phyloP scores from a whole-genome alignment of 306 rosid species.

The Lupinus albus region DNA sequence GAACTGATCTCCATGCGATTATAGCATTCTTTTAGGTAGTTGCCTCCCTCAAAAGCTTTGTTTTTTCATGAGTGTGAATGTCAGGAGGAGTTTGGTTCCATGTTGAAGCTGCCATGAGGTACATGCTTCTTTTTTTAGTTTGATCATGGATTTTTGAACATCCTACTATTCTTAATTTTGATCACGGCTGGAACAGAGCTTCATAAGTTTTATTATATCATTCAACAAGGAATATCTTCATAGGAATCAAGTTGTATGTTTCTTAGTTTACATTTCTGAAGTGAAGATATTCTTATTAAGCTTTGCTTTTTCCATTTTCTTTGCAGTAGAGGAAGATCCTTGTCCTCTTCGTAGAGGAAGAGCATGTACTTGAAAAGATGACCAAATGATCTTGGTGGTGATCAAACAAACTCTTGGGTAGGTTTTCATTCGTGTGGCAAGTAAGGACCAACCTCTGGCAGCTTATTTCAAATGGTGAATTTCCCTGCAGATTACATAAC shows the following conservation, averaged over 20 bases:
- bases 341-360: constrained; percentile 16
- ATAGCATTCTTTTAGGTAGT: constrained; percentile 47
- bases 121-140: constrained; percentile 24
- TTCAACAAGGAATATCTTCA: not conserved
- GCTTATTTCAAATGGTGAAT: constrained; percentile 10
- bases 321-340: constrained; percentile 24
- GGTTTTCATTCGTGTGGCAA: constrained; percentile 1
- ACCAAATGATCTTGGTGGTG: constrained; percentile 7
- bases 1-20: constrained; percentile 67
- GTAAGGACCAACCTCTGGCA: constrained; percentile 32
- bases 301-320: constrained; percentile 27
- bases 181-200: not conserved
- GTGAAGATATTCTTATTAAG: not conserved
- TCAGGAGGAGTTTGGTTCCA: constrained; percentile 23
- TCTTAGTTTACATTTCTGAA: not conserved
- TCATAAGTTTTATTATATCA: not conserved
- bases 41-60: not conserved
- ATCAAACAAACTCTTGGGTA: constrained; percentile 8
- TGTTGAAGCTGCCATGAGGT: constrained; percentile 40
- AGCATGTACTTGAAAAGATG: constrained; percentile 29
- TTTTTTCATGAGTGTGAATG: constrained; percentile 30
- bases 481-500: too few relatives aligned
- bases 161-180: too few relatives aligned
- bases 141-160: constrained; percentile 7
- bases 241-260: not conserved